Conservation (phyloP, 1,284 basidiomycete genomes). For the Boletus holoroseus region DNA sequence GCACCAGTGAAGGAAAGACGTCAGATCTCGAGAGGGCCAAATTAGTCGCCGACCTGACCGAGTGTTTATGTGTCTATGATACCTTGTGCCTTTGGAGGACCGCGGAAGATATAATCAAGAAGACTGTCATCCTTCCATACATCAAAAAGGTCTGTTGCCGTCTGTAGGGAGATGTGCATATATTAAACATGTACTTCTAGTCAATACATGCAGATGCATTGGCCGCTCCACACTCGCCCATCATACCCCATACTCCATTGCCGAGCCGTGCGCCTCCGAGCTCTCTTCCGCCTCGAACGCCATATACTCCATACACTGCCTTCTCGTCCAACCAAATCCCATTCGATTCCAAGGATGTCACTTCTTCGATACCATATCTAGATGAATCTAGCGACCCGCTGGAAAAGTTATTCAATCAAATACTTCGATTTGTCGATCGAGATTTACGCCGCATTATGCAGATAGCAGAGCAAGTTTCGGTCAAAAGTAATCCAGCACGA, state of each 20-base stretch:
- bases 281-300: conserved; percentile 64
- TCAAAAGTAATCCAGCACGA: conserved; percentile 39
- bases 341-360: conserved; percentile 33
- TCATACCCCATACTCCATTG: conserved; percentile 64
- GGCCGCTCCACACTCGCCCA: conserved; percentile 61
- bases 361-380: conserved; percentile 43
- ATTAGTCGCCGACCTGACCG: conserved; percentile 57
- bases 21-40: conserved; percentile 63
- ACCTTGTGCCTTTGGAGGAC: conserved; percentile 74
- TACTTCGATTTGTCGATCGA: conserved; percentile 75
- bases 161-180: not conserved
- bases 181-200: conserved; percentile 35
- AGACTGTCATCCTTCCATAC: conserved; percentile 65
- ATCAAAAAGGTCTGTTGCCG: conserved; percentile 59
- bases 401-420: conserved; percentile 71
- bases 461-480: conserved; percentile 62
- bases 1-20: conserved; percentile 41
- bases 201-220: conserved; percentile 69
- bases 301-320: conserved; percentile 60
- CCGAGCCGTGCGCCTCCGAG: conserved; percentile 10
- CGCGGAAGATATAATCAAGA: conserved; percentile 78
- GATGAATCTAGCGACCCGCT: conserved; percentile 65
- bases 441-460: conserved; percentile 71
- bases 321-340: conserved; percentile 50
- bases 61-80: conserved; percentile 82